phyloP scores from a whole-genome alignment of 495 filamentous ascomycete genomes.

The Neurospora sp. region DNA sequence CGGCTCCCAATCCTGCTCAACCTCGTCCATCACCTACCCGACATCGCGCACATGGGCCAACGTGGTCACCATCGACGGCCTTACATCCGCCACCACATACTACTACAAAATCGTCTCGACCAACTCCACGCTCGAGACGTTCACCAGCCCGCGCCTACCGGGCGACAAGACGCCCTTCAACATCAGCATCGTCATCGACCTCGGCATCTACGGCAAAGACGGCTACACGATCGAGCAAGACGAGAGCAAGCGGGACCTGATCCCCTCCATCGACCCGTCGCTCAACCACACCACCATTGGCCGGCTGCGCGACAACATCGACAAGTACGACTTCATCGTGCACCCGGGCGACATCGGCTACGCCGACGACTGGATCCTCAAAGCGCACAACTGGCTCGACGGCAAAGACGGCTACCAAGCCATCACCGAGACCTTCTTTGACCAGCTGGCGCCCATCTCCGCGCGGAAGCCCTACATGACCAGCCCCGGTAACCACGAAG shows the following conservation, averaged over 20 bases:
- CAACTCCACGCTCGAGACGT: conserved; percentile 46
- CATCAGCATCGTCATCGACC: conserved; percentile 34
- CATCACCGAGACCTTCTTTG: conserved; percentile 35
- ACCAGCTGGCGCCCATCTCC: conserved; percentile 33
- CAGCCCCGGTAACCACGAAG: conserved; percentile 37
- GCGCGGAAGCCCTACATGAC: conserved; percentile 36
- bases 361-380: conserved; percentile 39
- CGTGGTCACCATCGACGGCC: conserved; percentile 24
- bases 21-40: conserved; percentile 27
- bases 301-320: conserved; percentile 41
- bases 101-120: conserved; percentile 45
- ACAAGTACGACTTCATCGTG: conserved; percentile 51
- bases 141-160: conserved; percentile 42
- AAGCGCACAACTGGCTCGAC: conserved; percentile 30
- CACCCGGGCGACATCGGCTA: conserved; percentile 46
- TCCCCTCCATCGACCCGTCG: conserved; percentile 42
- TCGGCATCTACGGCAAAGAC: conserved; percentile 44
- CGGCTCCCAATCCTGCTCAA: conserved; percentile 23
- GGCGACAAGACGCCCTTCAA: conserved; percentile 34
- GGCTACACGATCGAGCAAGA: conserved; percentile 44
- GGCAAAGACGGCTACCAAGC: conserved; percentile 33
- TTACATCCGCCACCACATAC: conserved; percentile 32
- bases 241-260: conserved; percentile 41
- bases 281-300: conserved; percentile 54
- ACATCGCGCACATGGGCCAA: conserved; percentile 33